Evolutionary conservation across 371 early-diverging fungal species (phyloP), one percentile per base, ranked within the genome.

Genomic region (Circinella umbellata): DNA sequence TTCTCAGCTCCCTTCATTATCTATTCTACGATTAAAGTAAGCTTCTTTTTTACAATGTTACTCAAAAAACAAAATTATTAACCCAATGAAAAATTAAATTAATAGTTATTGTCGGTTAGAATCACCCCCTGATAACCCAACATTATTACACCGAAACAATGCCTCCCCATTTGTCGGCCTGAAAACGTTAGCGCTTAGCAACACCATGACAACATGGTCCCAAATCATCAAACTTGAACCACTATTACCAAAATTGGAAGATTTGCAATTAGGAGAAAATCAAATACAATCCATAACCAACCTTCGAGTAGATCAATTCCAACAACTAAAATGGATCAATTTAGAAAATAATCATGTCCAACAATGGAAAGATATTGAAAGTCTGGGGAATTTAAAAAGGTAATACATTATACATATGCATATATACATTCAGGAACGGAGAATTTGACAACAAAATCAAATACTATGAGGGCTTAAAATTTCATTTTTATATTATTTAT

Each of bases 211-310:
- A 2, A 18, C 73, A 4, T 77, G 77, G 73, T 54, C 70, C 20
- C 70, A 80, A 17, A 64, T 92, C 18, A 73, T 77, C 20, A 38
- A 67, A 9, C 39, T 93, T 18, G 86, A 85, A 38, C 76, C 78
- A 7, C 76, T 79, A 17, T 61, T 93, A 27, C 87, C 90, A 3
- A 69, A 73, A 17, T 73, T 94, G 10, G 80, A 89, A 65, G 87
- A 92, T 60, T 74, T 94, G 7, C 89, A 90, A 71, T 69, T 92
- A 14, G 92, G 91, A 1, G 85, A 82, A 46, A 92, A 93, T 64
- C 69, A 74, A 17, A 71, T 92, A 27, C 55, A 69, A 5, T 55
- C 71, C n/a, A 71, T 89, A 4, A 42, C 70, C 0, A 1, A 54
- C 4, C 61, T 38, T 47, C 69, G 76, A 39, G 20, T 75, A n/a